Base-by-base conservation (phyloP, 2,329 filamentous ascomycete genomes). In the Trichoderma lentiforme region DNA sequence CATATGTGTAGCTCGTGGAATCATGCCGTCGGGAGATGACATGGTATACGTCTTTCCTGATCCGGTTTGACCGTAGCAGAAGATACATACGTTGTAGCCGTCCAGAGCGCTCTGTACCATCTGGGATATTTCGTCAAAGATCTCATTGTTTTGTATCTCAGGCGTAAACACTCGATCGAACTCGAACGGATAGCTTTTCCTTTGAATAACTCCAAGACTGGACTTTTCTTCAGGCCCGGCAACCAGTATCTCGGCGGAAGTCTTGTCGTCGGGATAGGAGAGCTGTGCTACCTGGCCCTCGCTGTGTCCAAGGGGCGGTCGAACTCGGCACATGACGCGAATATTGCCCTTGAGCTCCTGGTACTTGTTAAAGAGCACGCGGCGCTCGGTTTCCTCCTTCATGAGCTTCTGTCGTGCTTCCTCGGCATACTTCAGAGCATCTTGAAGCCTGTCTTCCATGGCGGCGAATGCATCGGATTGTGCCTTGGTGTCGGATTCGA, bases 321-420 rank as follows among this genome's bases (percentile, higher is more conserved):
- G 91, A 32, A 98, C 95, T 79, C 96, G 91, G 79, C 95, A 98
- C 89, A 99, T 99, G 75, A 99, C 96, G 24, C 96, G 92, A 78
- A 99, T 99, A 79, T 99, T 99, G 77, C 96, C 96, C 81, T 97
- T 98, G 73, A 99, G 88, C 79, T 99, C 96, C 80, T 99, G 94
- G 61, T 99, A 95, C 80, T 97, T 96, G 82, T 98, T 98, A 84
- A 98, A 97, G 0, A 99, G 87, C 76, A 97, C 95, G 26, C 96
- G 89, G 15, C 96, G 90, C 65, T 97, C 86, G 0, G 93, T 96
- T 82, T 99, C 96, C 79, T 98, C 96, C 77, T 92, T 93, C 74
- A 96, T 91, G 32, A 99, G 86, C 79, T 96, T 97, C 75, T 93
- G 90, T 71, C 92, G 90, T 1, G 93, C 90, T 43, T 89, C 86